Conservation (phyloP, 768 basidiomycete genomes). For the Chalciporus chontae region DNA sequence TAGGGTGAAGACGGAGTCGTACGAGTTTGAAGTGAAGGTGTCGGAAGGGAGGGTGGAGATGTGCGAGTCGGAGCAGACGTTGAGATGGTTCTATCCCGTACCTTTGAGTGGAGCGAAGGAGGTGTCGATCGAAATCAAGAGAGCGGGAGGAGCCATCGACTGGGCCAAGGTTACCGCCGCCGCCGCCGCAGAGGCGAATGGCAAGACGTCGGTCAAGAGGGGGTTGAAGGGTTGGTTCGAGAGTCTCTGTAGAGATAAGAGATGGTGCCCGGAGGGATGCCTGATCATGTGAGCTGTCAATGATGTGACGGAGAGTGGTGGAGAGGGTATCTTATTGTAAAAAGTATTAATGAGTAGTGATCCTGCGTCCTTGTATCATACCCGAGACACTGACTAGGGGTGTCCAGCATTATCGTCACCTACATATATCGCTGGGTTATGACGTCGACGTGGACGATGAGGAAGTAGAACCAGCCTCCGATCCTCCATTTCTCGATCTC, state of each 20-base stretch:
- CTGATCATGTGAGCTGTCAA: conserved; percentile 18
- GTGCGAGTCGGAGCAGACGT: conserved; percentile 45
- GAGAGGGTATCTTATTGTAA: conserved; percentile 9
- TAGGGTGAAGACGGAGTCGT: conserved; percentile 14
- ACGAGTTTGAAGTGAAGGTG: conserved; percentile 42
- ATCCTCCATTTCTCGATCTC: not conserved
- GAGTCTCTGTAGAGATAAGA: conserved; percentile 6
- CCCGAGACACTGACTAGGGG: not conserved
- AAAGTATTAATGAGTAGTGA: conserved; percentile 2
- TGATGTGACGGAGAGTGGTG: not conserved
- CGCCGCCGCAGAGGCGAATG: not conserved
- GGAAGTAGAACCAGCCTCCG: not conserved
- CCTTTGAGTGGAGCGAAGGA: conserved; percentile 28
- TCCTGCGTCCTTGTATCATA: conserved; percentile 3
- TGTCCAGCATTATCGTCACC: not conserved
- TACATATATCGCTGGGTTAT: too few species aligned
- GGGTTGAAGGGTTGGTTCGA: conserved; percentile 5
- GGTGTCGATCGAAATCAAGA: conserved; percentile 40
- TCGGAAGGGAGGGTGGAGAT: conserved; percentile 47
- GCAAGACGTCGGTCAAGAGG: not conserved
- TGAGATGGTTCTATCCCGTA: conserved; percentile 47
- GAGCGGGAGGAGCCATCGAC: conserved; percentile 40
- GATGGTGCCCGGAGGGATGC: conserved; percentile 16
- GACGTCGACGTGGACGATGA: conserved; percentile 1
- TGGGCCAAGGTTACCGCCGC: conserved; percentile 3